These are phyloP conservation scores for Ilyonectria sp. DNA, from an alignment of 2,329 filamentous ascomycete species.

Conservation along the genomic window DNA sequence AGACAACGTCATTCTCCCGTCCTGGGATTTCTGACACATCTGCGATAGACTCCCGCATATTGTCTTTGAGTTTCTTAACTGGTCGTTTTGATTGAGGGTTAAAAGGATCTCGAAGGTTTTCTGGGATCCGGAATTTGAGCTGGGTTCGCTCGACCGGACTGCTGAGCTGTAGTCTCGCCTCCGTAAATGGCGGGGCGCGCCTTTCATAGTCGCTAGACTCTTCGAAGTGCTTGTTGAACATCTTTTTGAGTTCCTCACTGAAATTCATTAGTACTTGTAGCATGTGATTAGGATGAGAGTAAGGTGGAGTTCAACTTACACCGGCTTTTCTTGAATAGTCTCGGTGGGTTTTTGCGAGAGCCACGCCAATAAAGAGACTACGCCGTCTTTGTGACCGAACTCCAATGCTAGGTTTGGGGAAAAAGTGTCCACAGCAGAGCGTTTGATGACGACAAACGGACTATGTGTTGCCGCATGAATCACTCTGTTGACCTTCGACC, in stretches of 20 bases:
- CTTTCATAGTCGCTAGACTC: constrained; percentile 15
- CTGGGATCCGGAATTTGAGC: neutral
- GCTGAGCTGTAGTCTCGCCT: neutral
- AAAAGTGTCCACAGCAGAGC: constrained; percentile 32
- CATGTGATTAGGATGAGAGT: neutral
- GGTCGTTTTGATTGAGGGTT: constrained; percentile 23
- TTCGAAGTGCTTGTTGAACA: constrained; percentile 18
- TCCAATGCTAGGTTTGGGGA: constrained; percentile 39
- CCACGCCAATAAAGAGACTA: constrained; percentile 37
- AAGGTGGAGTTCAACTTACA: constrained; percentile 33
- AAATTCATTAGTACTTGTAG: constrained; percentile 18
- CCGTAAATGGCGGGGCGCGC: neutral
- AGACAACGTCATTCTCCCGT: constrained; percentile 18
- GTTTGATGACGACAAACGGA: constrained; percentile 41
- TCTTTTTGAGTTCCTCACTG: constrained; percentile 34
- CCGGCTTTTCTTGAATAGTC: neutral
- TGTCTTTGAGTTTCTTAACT: constrained; percentile 47
- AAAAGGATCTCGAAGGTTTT: constrained; percentile 28
- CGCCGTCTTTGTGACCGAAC: constrained; percentile 32
- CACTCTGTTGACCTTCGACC: constrained; percentile 29
- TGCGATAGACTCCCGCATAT: constrained; percentile 33
- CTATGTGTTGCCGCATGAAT: constrained; percentile 36
- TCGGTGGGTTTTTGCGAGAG: constrained; percentile 1
- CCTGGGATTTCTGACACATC: neutral
- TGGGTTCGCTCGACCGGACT: neutral